phyloP scores from a whole-genome alignment of 805 yeast genomes.

The Ogataea haglerorum region DNA sequence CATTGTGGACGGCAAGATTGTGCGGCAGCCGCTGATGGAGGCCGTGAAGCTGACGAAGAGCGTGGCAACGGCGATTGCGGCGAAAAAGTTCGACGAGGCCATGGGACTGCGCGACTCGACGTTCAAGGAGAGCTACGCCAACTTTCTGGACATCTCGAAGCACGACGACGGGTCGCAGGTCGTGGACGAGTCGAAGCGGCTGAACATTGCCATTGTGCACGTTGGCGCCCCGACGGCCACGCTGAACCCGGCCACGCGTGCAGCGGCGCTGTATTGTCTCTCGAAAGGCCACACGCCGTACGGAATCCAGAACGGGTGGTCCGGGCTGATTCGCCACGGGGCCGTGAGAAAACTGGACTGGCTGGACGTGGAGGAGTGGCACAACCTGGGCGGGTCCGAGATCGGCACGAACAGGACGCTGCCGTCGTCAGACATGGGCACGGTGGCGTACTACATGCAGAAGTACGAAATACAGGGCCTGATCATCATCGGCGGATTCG shows the following conservation, averaged over 20 bases:
- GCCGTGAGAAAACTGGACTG: slow-evolving; percentile 71
- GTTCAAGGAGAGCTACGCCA: slow-evolving; percentile 73
- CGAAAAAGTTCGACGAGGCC: slow-evolving; percentile 79
- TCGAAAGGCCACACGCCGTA: slow-evolving; percentile 87
- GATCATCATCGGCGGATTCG: slow-evolving; percentile 92
- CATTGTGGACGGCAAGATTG: slow-evolving; percentile 77
- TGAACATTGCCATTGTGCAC: slow-evolving; percentile 80
- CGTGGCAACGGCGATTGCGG: slow-evolving; percentile 86
- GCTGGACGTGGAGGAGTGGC: slow-evolving; percentile 88
- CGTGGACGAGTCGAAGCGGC: slow-evolving; percentile 57
- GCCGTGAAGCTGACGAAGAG: slow-evolving; percentile 82
- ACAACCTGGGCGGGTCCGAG: slow-evolving; percentile 88
- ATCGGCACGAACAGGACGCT: slow-evolving; percentile 91
- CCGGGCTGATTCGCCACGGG: slow-evolving; percentile 88
- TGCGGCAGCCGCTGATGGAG: slow-evolving; percentile 80
- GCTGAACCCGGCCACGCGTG: slow-evolving; percentile 84
- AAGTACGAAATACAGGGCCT: slow-evolving; percentile 85
- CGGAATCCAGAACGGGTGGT: slow-evolving; percentile 91
- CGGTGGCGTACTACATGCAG: slow-evolving; percentile 90
- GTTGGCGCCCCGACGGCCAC: slow-evolving; percentile 99
- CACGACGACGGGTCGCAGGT: slow-evolving; percentile 61
- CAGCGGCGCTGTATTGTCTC: slow-evolving; percentile 86
- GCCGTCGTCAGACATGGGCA: slow-evolving; percentile 83
- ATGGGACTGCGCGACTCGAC: slow-evolving; percentile 84
- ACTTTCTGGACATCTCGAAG: slow-evolving; percentile 67